Percentiles rank a stretch among this genome's conserved stretches.
Evolutionary conservation across 768 basidiomycete genomes (phyloP).

Genomic region (Collybia mongolica): DNA sequence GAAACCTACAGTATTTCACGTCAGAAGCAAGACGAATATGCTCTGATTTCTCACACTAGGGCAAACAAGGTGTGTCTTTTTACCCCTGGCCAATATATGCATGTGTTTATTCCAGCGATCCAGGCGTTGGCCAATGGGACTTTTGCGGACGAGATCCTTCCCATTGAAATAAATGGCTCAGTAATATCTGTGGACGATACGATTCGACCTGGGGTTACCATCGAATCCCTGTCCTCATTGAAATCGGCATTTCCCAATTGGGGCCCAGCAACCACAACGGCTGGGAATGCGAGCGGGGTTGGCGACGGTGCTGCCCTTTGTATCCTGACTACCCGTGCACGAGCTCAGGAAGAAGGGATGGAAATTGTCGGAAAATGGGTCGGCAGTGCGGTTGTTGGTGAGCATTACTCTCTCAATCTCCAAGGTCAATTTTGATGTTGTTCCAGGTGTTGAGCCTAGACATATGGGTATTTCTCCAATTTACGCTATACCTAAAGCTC

Average conservation of each 20-base stretch:
- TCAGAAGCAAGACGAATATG: constrained; percentile 85
- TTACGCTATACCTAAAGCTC: constrained; percentile 67
- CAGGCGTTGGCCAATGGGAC: constrained; percentile 68
- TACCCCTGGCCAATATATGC: neutral
- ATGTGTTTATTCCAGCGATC: neutral
- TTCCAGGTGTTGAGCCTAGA: constrained; percentile 67
- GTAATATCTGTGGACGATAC: constrained; percentile 80
- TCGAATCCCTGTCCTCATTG: constrained; percentile 71
- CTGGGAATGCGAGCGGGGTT: constrained; percentile 84
- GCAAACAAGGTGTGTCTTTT: constrained; percentile 52
- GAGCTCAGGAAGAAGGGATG: constrained; percentile 76
- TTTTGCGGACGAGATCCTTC: constrained; percentile 88
- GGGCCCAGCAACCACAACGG: constrained; percentile 70
- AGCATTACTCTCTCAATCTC: constrained; percentile 15
- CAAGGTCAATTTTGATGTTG: neutral
- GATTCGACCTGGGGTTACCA: constrained; percentile 80
- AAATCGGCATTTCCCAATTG: constrained; percentile 88
- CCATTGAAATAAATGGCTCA: constrained; percentile 70
- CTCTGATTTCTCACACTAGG: constrained; percentile 82
- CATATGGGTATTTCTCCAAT: constrained; percentile 81
- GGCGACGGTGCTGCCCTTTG: constrained; percentile 92
- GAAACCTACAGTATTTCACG: constrained; percentile 74
- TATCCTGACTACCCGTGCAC: constrained; percentile 76
- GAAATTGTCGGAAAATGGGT: constrained; percentile 84
- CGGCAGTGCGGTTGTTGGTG: constrained; percentile 73